phyloP scores from a whole-genome alignment of 2,329 filamentous ascomycete species.

The Grosmannia clavigera region DNA sequence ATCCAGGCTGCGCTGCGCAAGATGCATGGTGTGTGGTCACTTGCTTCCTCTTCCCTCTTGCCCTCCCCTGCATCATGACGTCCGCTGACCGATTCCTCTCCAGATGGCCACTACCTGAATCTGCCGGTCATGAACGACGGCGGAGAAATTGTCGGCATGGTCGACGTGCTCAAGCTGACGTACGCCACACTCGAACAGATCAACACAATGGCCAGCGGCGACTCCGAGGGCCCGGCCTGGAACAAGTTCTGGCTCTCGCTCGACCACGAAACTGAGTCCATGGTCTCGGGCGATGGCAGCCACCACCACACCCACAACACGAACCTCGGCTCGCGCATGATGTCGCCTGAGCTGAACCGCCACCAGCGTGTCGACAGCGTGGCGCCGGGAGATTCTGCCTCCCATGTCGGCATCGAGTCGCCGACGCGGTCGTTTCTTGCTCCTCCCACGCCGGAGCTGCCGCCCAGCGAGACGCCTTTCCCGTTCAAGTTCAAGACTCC shows the following conservation, averaged over 20 bases:
- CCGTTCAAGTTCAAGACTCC: slow-evolving; percentile 99
- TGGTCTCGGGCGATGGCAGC: slow-evolving; percentile 84
- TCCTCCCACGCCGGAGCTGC: slow-evolving; percentile 35
- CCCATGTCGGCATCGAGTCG: slow-evolving; percentile 73
- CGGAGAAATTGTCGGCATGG: slow-evolving; percentile 98
- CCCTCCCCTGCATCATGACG: background rate
- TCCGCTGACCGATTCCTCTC: background rate
- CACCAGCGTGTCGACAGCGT: slow-evolving; percentile 58
- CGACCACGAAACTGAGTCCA: slow-evolving; percentile 86
- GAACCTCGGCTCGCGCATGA: slow-evolving; percentile 58
- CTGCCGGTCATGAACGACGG: slow-evolving; percentile 95
- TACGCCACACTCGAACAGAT: slow-evolving; percentile 97
- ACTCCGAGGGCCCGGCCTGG: slow-evolving; percentile 93
- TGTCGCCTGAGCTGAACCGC: slow-evolving; percentile 51
- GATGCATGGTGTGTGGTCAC: slow-evolving; percentile 72
- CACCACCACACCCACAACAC: slow-evolving; percentile 44
- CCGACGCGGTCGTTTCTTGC: slow-evolving; percentile 52
- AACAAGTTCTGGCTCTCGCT: slow-evolving; percentile 99
- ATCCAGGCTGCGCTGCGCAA: slow-evolving; percentile 96
- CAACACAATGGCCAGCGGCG: slow-evolving; percentile 82
- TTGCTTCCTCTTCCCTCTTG: background rate
- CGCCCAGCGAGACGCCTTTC: slow-evolving; percentile 65
- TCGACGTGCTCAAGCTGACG: slow-evolving; percentile 94
- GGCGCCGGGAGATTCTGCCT: slow-evolving; percentile 86
- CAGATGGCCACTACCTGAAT: slow-evolving; percentile 96